Conservation (phyloP, 2,329 filamentous ascomycete genomes). For the Aureobasidium sp. region DNA sequence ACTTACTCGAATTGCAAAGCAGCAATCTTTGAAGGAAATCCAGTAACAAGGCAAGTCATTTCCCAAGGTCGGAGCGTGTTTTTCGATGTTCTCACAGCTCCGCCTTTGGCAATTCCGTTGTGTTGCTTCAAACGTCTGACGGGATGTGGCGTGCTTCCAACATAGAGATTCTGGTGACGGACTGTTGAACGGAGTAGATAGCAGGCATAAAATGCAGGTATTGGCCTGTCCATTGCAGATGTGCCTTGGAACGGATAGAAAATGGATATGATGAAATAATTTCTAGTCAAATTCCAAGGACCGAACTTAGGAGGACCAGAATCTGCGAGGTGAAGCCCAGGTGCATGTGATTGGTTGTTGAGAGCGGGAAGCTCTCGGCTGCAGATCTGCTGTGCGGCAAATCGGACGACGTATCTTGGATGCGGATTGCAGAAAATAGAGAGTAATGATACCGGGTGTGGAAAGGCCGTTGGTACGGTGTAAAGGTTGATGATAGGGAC, state of each 20-base stretch:
- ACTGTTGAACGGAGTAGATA: constrained; percentile 83
- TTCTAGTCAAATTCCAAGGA: not conserved
- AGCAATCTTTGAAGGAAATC: constrained; percentile 78
- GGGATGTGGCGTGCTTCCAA: constrained; percentile 87
- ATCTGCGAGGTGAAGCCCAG: not conserved
- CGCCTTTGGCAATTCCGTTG: constrained; percentile 76
- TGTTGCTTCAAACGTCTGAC: constrained; percentile 79
- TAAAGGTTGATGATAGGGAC: not conserved
- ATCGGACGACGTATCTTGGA: constrained; percentile 4
- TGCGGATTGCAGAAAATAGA: not conserved
- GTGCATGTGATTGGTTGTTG: constrained; percentile 4
- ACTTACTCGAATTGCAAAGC: constrained; percentile 89
- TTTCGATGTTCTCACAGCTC: constrained; percentile 66
- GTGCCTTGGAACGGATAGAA: constrained; percentile 4
- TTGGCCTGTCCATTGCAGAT: constrained; percentile 40
- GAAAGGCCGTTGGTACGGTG: not conserved
- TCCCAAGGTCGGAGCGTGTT: constrained; percentile 73
- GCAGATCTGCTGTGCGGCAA: constrained; percentile 8
- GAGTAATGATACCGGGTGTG: not conserved
- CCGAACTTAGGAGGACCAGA: constrained; percentile 1
- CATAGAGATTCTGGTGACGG: constrained; percentile 63
- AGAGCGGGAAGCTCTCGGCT: constrained; percentile 3
- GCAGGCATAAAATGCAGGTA: constrained; percentile 86
- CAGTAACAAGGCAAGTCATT: constrained; percentile 76
- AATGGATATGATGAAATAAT: not conserved